These are phyloP conservation scores for Kwoniella shivajii DNA, from an alignment of 1,284 basidiomycete genomes.

Conservation along the genomic window DNA sequence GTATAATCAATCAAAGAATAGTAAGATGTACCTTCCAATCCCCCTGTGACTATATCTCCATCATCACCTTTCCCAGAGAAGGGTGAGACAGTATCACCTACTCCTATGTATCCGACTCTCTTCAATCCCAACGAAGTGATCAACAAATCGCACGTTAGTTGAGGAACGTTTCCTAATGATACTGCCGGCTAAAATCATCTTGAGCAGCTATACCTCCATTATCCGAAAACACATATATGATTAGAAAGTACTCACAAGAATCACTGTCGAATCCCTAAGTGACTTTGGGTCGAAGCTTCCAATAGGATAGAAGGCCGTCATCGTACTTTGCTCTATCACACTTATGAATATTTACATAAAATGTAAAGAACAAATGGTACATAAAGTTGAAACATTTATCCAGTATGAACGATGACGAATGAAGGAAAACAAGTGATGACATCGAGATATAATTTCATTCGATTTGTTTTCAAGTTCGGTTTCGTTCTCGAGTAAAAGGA, in stretches of 20 bases:
- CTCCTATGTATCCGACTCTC: conserved; percentile 63
- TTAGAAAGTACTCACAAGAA: conserved; percentile 11
- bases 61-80: conserved; percentile 68
- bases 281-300: background rate
- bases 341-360: background rate
- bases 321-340: background rate
- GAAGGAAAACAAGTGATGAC: background rate
- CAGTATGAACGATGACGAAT: too few relatives aligned
- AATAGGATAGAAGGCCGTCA: conserved; percentile 16
- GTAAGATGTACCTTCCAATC: conserved; percentile 66
- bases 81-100: conserved; percentile 66
- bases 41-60: conserved; percentile 65
- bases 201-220: background rate
- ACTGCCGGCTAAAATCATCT: conserved; percentile 65
- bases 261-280: conserved; percentile 14
- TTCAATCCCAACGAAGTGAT: conserved; percentile 65
- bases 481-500: too few relatives aligned
- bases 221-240: background rate
- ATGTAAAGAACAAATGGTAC: background rate
- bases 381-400: background rate
- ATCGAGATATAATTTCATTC: background rate
- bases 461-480: too few relatives aligned
- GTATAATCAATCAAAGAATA: background rate
- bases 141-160: conserved; percentile 72
- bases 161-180: conserved; percentile 74